Conservation (phyloP, 2,329 filamentous ascomycete genomes). For the Ceratocystis lukuohia region DNA sequence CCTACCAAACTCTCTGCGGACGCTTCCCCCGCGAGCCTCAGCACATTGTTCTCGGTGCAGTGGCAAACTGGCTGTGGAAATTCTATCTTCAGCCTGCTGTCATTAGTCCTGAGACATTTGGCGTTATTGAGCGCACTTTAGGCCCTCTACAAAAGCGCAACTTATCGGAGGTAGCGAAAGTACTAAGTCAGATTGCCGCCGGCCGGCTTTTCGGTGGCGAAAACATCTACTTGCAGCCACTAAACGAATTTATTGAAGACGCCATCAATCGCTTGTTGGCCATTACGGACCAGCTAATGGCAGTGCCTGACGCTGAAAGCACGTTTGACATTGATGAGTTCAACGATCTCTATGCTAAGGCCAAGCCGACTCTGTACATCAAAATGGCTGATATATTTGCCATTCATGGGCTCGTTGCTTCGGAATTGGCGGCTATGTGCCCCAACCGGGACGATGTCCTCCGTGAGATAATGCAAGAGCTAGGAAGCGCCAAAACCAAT, state of each 20-base stretch:
- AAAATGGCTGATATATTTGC: conserved; percentile 97
- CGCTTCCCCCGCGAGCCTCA: conserved; percentile 71
- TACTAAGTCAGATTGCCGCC: conserved; percentile 76
- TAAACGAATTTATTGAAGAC: conserved; percentile 82
- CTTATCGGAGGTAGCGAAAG: conserved; percentile 77
- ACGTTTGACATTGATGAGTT: conserved; percentile 98
- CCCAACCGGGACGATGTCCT: conserved; percentile 73
- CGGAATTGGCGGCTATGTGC: conserved; percentile 65
- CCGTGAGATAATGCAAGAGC: conserved; percentile 80
- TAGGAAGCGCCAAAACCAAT: conserved; percentile 92
- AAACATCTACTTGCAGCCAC: conserved; percentile 86
- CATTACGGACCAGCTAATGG: conserved; percentile 65
- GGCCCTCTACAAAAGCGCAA: conserved; percentile 90
- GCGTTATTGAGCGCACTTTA: conserved; percentile 78
- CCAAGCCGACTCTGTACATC: conserved; percentile 96
- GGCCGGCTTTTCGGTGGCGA: conserved; percentile 85
- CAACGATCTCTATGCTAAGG: conserved; percentile 92
- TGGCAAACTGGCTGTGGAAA: conserved; percentile 86
- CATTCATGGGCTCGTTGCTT: conserved; percentile 75
- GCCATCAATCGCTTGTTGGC: conserved; percentile 66
- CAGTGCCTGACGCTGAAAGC: conserved; percentile 71
- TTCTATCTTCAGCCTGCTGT: conserved; percentile 86
- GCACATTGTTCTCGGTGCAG: conserved; percentile 64
- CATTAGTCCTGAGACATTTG: conserved; percentile 79
- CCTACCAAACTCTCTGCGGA: conserved; percentile 61